These are phyloP conservation scores for Tuber microsphaerosporum DNA, from an alignment of 495 filamentous ascomycete species.

Conservation along the genomic window DNA sequence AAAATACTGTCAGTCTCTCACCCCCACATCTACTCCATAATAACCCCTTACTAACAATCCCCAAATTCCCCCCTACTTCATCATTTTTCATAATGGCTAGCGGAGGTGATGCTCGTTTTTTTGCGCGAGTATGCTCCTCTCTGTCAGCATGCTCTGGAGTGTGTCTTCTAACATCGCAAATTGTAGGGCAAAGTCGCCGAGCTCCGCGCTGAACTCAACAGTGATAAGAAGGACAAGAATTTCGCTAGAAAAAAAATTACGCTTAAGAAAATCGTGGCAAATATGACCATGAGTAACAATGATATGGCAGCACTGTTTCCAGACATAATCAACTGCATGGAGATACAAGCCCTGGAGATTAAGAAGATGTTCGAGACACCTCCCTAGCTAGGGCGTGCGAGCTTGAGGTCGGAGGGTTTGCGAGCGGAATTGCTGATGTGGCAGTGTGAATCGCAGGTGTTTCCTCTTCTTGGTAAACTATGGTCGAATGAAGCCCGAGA, in stretches of 20 bases:
- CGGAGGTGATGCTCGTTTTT: conserved; percentile 96
- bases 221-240: conserved; percentile 98
- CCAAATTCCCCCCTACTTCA: conserved; percentile 32
- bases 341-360: conserved; percentile 86
- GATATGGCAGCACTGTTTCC: conserved; percentile 98
- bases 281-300: conserved; percentile 99
- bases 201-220: conserved; percentile 87
- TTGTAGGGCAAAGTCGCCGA: conserved; percentile 95
- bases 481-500: conserved; percentile 85
- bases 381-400: neutral
- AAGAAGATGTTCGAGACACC: conserved; percentile 83
- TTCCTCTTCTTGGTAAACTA: conserved; percentile 98
- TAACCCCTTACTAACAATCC: conserved; percentile 6
- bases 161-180: neutral
- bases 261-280: conserved; percentile 98
- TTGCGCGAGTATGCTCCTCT: conserved; percentile 69
- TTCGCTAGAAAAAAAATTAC: conserved; percentile 94
- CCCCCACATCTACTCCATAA: conserved; percentile 22
- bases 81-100: conserved; percentile 58
- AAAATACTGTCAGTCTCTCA: neutral
- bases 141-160: neutral
- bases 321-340: conserved; percentile 91
- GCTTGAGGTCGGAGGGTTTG: conserved; percentile 6
- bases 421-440: conserved; percentile 28
- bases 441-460: conserved; percentile 56